Percentiles rank a stretch among this genome's conserved stretches.
phyloP scores from a whole-genome alignment of 2,329 filamentous ascomycete species.

The Epichloe brachyelytri region DNA sequence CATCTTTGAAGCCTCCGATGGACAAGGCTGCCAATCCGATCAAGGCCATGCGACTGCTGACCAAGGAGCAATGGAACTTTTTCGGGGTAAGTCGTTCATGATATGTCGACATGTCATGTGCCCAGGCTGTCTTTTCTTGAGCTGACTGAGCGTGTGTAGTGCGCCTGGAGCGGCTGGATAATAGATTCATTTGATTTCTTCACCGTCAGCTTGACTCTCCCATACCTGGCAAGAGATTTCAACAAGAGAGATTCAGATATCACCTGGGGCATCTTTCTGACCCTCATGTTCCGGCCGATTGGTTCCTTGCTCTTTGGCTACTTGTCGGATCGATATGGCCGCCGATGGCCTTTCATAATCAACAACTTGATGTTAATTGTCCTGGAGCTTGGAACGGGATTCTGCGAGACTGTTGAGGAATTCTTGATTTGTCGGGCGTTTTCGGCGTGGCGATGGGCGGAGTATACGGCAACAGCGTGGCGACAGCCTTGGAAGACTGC shows the following conservation, averaged over 20 bases:
- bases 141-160: neutral
- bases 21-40: neutral
- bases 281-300: neutral
- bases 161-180: neutral
- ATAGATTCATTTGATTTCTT: neutral
- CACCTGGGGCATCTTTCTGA: neutral
- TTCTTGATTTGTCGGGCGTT: neutral
- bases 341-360: neutral
- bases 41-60: neutral
- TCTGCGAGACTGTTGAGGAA: neutral
- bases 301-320: neutral
- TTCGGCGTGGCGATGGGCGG: neutral
- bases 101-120: too few relatives aligned
- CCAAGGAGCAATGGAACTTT: neutral
- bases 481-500: neutral
- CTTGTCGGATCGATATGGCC: neutral
- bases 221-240: neutral
- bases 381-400: neutral
- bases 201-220: neutral
- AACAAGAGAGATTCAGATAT: neutral
- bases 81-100: neutral
- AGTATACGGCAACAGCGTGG: neutral
- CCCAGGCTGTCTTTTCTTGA: too few relatives aligned
- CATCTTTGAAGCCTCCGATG: neutral
- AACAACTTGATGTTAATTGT: neutral